A percentile compares a stretch with the other conserved stretches of the same genome.
Conservation (phyloP, 805 yeast genomes). For the Ogataea paraovalis region DNA sequence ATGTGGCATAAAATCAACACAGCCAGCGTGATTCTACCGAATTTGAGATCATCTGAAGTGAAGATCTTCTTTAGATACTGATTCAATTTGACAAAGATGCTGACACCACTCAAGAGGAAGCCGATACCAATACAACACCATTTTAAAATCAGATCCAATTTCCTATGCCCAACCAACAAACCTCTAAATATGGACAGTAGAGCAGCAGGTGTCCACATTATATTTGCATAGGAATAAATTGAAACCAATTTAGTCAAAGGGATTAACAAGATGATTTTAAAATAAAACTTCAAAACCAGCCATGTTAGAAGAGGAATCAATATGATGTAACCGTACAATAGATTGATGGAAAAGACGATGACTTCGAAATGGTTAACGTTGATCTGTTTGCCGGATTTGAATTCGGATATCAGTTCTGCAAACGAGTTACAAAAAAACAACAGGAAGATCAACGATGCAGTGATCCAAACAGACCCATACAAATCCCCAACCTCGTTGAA, state of each 20-base stretch:
- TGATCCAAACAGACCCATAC: conserved; percentile 90
- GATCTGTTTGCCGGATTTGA: conserved; percentile 33
- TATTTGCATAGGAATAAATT: conserved; percentile 79
- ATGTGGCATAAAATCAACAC: conserved; percentile 47
- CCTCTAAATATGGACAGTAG: conserved; percentile 56
- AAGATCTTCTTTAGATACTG: conserved; percentile 35
- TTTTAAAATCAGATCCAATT: conserved; percentile 47
- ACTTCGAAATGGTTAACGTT: conserved; percentile 52
- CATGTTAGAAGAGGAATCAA: conserved; percentile 57
- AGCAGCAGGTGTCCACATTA: conserved; percentile 84
- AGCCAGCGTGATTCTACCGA: conserved; percentile 28
- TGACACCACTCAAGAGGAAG: conserved; percentile 55
- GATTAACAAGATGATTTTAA: conserved; percentile 44
- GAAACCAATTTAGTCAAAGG: conserved; percentile 61
- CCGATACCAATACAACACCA: conserved; percentile 63
- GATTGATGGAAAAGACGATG: conserved; percentile 61
- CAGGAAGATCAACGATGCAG: conserved; percentile 71
- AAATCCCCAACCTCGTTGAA: conserved; percentile 56
- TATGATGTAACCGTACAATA: conserved; percentile 75
- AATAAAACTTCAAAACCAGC: conserved; percentile 45
- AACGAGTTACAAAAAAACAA: conserved; percentile 75
- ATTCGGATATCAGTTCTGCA: conserved; percentile 55
- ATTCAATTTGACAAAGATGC: conserved; percentile 44
- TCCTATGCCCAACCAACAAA: conserved; percentile 41
- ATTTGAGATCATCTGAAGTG: background rate